Conservation (phyloP, 768 basidiomycete species). For the Termitomyces sp. region DNA sequence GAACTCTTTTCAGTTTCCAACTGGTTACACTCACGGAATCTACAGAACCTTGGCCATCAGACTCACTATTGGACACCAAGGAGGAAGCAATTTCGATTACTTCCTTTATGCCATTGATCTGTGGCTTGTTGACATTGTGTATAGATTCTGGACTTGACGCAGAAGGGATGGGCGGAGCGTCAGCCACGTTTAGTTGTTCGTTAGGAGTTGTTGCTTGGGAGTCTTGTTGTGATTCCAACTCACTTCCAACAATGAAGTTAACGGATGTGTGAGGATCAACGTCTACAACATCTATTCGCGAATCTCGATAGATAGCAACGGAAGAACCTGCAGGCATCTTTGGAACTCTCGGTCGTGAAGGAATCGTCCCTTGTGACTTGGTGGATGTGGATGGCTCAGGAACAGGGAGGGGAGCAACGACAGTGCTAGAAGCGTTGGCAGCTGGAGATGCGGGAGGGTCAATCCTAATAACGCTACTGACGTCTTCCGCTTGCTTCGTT, state of each 20-base stretch:
- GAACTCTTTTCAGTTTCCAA: neutral
- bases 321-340: conserved; percentile 70
- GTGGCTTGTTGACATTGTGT: neutral
- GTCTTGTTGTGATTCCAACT: conserved; percentile 41
- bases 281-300: conserved; percentile 44
- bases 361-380: conserved; percentile 23
- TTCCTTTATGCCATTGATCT: conserved; percentile 16
- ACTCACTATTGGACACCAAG: conserved; percentile 24
- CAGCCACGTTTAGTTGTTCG: conserved; percentile 19
- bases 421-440: conserved; percentile 26
- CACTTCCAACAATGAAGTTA: conserved; percentile 76
- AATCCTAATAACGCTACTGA: conserved; percentile 12
- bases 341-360: conserved; percentile 44
- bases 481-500: conserved; percentile 15
- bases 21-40: conserved; percentile 38
- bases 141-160: conserved; percentile 2
- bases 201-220: conserved; percentile 15
- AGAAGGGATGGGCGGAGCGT: conserved; percentile 10
- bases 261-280: conserved; percentile 46
- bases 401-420: conserved; percentile 23
- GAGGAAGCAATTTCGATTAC: conserved; percentile 16
- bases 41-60: conserved; percentile 48
- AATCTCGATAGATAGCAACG: conserved; percentile 70
- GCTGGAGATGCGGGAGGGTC: conserved; percentile 57
- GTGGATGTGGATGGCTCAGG: conserved; percentile 22